Percentiles rank a stretch among this genome's conserved stretches.
phyloP scores from a whole-genome alignment of 2,329 filamentous ascomycete genomes.

The Alternaria infectoria region DNA sequence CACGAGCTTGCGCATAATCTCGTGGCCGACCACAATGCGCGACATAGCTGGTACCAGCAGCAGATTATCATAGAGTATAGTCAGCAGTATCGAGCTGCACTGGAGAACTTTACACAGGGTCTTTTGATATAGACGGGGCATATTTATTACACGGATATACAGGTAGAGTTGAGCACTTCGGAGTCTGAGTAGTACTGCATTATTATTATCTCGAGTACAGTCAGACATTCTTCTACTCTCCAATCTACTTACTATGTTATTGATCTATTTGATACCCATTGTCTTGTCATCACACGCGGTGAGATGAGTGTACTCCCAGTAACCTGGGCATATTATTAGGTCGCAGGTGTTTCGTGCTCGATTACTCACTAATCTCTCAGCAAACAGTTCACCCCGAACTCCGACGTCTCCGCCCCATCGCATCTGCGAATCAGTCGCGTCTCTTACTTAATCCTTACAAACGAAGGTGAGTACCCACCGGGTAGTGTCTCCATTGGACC shows the following conservation, averaged over 20 bases:
- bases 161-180: neutral
- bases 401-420: neutral
- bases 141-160: neutral
- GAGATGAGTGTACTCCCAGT: no score
- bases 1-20: slow-evolving; percentile 97
- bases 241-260: fast-evolving
- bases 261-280: neutral
- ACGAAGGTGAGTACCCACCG: neutral
- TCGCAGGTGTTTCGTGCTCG: neutral
- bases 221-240: fast-evolving
- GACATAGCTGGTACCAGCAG: slow-evolving; percentile 48
- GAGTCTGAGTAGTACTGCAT: neutral
- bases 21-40: slow-evolving; percentile 68
- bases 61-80: slow-evolving; percentile 48
- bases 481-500: fast-evolving
- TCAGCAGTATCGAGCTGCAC: slow-evolving; percentile 36
- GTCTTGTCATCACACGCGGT: neutral
- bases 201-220: neutral
- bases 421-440: no score
- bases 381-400: neutral
- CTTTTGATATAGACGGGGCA: slow-evolving; percentile 15
- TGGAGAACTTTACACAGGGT: slow-evolving; percentile 32
- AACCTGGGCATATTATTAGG: neutral
- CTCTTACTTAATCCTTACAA: neutral
- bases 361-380: neutral